Evolutionary conservation across 257 asterid genomes (phyloP).

Genomic region (Jasminum sambac): DNA sequence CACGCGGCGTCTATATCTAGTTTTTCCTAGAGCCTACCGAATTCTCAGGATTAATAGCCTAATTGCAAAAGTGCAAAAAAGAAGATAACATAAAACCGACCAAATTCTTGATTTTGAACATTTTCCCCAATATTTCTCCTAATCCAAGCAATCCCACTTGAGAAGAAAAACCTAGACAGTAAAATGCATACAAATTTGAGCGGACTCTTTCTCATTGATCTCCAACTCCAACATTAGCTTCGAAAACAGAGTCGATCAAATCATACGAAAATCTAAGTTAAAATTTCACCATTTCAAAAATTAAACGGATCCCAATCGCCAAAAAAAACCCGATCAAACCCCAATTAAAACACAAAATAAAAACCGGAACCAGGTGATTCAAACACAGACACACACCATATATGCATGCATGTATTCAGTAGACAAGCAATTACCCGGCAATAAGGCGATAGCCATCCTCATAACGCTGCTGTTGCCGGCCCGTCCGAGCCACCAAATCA

Average conservation of each 20-base stretch:
- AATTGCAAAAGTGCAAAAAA: background rate
- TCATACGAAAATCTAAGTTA: background rate
- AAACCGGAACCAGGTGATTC: slow-evolving; percentile 10
- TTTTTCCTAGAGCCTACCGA: too few relatives aligned
- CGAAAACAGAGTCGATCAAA: background rate
- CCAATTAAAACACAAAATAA: slow-evolving; percentile 16
- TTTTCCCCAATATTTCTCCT: background rate
- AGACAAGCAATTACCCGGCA: slow-evolving; percentile 52
- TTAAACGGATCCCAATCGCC: slow-evolving; percentile 22
- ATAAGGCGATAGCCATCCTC: slow-evolving; percentile 84
- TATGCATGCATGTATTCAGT: slow-evolving; percentile 34
- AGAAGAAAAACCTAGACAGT: slow-evolving; percentile 13
- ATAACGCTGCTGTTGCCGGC: slow-evolving; percentile 88
- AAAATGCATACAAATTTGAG: slow-evolving; percentile 6
- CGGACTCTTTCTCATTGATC: slow-evolving; percentile 4
- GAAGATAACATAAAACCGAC: slow-evolving; percentile 2
- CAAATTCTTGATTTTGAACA: background rate
- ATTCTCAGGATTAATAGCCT: background rate
- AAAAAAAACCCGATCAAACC: slow-evolving; percentile 15
- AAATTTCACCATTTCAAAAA: slow-evolving; percentile 13
- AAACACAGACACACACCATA: slow-evolving; percentile 23
- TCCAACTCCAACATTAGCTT: background rate
- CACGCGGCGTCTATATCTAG: too few relatives aligned
- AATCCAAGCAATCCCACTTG: slow-evolving; percentile 18
- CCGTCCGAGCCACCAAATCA: slow-evolving; percentile 91